Evolutionary conservation across 2,329 filamentous ascomycete genomes (phyloP).

Genomic region (Tolypocladium amazonense): DNA sequence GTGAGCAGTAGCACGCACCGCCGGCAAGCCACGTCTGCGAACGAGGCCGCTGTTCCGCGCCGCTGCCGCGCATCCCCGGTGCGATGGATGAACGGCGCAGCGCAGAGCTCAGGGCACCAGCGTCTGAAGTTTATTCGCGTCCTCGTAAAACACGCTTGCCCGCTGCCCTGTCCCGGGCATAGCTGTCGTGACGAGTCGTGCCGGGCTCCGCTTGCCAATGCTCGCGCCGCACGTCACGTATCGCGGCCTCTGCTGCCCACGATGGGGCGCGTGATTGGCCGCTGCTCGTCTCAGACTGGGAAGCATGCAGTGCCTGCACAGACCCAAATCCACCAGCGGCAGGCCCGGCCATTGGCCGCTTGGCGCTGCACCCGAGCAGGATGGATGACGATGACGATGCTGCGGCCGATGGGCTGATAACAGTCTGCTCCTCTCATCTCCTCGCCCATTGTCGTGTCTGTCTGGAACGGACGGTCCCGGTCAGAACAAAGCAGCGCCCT

Average conservation of each 20-base stretch:
- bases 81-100: not conserved
- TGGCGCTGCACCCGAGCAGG: not conserved
- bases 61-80: not conserved
- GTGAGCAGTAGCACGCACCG: not conserved
- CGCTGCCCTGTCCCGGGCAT: not conserved
- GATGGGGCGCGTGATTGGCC: not conserved
- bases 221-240: not conserved
- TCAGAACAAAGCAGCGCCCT: not conserved
- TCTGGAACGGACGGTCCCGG: not conserved
- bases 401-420: not conserved
- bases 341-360: not conserved
- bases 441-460: not conserved
- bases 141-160: not conserved
- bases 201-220: not conserved
- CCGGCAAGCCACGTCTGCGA: not conserved
- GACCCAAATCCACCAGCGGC: not conserved
- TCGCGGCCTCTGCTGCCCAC: not conserved
- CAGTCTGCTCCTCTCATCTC: not conserved
- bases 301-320: not conserved
- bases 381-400: not conserved
- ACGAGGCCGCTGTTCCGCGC: not conserved
- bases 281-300: not conserved
- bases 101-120: too few relatives aligned
- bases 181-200: not conserved
- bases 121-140: not conserved